Conservation (phyloP, 805 yeast genomes). For the Candida broadrunensis region DNA sequence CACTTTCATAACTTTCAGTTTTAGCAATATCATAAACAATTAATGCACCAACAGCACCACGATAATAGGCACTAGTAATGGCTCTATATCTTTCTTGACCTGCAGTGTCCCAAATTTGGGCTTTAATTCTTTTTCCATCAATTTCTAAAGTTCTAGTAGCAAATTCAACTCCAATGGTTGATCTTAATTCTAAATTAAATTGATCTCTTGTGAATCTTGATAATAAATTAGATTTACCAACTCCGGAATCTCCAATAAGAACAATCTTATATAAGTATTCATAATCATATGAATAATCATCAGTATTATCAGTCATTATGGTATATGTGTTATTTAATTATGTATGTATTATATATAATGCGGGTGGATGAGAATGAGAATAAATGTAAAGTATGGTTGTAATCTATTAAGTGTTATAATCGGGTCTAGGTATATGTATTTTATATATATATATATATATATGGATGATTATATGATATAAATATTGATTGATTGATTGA, state of each 20-base stretch:
- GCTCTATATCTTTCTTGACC: constrained; percentile 99
- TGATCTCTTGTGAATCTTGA: constrained; percentile 95
- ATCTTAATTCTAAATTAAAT: constrained; percentile 88
- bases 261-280: constrained; percentile 95
- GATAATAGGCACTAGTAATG: constrained; percentile 92
- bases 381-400: background rate
- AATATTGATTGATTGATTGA: no score
- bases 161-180: constrained; percentile 97
- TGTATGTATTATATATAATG: background rate
- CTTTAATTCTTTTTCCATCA: constrained; percentile 80
- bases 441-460: no score
- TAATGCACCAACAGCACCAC: constrained; percentile 98
- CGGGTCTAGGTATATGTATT: no score
- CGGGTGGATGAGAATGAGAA: background rate
- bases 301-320: constrained; percentile 37
- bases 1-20: constrained; percentile 80
- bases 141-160: constrained; percentile 93
- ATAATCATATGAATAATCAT: constrained; percentile 60
- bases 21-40: constrained; percentile 94
- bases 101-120: constrained; percentile 98
- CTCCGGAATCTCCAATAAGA: constrained; percentile 95
- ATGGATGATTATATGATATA: no score
- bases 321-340: background rate
- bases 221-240: constrained; percentile 90
- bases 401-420: no score